Percentiles rank a stretch among this genome's conserved stretches.
Conservation (phyloP, 176 grass and related monocot genomes). For the Aegilops bicornis region DNA sequence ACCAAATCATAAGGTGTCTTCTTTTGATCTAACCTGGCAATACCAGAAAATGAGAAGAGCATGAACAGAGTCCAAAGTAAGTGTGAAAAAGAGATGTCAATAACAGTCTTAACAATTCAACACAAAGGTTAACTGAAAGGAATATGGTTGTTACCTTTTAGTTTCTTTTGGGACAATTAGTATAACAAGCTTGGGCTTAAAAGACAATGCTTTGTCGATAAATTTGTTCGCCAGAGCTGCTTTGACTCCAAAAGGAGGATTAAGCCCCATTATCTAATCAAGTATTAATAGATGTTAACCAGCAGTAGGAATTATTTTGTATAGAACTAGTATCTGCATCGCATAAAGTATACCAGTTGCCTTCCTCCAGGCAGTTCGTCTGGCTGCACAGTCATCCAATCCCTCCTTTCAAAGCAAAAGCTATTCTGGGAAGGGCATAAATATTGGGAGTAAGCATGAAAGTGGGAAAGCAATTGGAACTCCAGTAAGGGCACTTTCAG, state of each 20-base stretch:
- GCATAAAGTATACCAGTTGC: conserved; percentile 59
- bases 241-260: conserved; percentile 98
- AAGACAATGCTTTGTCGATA: conserved; percentile 82
- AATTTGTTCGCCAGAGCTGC: conserved; percentile 91
- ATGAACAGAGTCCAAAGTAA: not conserved
- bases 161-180: conserved; percentile 97
- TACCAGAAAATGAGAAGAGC: not conserved
- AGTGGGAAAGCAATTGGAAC: not conserved
- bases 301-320: conserved; percentile 12
- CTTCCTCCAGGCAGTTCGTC: conserved; percentile 74
- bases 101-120: not conserved
- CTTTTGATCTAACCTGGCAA: conserved; percentile 74
- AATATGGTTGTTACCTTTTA: conserved; percentile 52
- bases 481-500: not conserved
- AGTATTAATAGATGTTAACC: conserved; percentile 28
- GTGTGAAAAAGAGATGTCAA: not conserved
- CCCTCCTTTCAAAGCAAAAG: conserved; percentile 81
- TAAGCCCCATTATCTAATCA: conserved; percentile 91
- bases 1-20: conserved; percentile 75
- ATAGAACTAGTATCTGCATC: not conserved
- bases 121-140: not conserved
- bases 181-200: conserved; percentile 88
- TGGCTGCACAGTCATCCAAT: conserved; percentile 82
- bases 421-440: conserved; percentile 57
- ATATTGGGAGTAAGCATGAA: conserved; percentile 9